phyloP scores from a whole-genome alignment of 345 rosid species.

The Excoecaria cochinchinensis region DNA sequence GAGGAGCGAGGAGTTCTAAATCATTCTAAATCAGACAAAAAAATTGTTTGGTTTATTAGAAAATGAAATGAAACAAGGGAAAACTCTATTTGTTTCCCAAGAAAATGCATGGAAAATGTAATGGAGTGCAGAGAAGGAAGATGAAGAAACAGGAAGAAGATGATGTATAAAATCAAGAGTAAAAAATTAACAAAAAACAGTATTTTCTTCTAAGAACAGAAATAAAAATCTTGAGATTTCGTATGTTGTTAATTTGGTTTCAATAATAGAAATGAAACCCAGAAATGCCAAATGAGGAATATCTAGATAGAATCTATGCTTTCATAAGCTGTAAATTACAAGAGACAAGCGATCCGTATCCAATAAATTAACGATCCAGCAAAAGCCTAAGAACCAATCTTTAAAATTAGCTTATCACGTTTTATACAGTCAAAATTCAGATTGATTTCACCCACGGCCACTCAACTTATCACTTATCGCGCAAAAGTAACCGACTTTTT shows the following conservation, averaged over 20 bases:
- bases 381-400: not conserved
- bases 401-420: not conserved
- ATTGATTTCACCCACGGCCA: too few relatives aligned
- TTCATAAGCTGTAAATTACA: not conserved
- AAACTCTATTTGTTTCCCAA: too few relatives aligned
- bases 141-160: too few relatives aligned
- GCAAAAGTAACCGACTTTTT: too few relatives aligned
- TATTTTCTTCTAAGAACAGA: not conserved
- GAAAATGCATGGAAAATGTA: too few relatives aligned
- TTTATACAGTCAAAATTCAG: too few relatives aligned
- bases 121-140: too few relatives aligned
- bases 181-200: not conserved
- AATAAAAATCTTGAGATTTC: not conserved
- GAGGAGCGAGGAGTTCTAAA: too few relatives aligned
- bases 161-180: not conserved
- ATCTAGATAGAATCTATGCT: not conserved
- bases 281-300: conserved; percentile 7
- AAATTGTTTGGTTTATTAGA: too few relatives aligned
- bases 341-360: conserved; percentile 28
- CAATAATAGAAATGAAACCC: not conserved
- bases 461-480: too few relatives aligned
- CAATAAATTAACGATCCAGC: conserved; percentile 22
- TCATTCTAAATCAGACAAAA: too few relatives aligned
- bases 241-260: conserved; percentile 3
- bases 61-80: too few relatives aligned